Base-by-base conservation (phyloP, 192 early-diverging fungal genomes). In the Coemansia sp. region DNA sequence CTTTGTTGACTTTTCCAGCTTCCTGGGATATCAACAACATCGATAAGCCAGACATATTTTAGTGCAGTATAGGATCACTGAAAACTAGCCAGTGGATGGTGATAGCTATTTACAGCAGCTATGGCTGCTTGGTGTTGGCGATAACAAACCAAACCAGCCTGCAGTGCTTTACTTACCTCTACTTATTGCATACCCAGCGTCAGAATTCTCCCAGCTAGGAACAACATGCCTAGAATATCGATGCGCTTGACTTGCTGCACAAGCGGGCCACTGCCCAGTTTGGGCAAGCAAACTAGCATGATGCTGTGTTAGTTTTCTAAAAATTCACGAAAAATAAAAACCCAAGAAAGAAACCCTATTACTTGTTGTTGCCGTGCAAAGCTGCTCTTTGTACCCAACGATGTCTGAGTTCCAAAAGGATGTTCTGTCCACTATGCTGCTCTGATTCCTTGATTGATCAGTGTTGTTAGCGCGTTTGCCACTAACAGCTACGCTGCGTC, bases 201-300 rank as follows among this genome's bases (percentile, higher is more conserved):
- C n/a, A n/a, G 40, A 34, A 76, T 74, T 23, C 67, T 65, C 1
- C 72, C 73, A 20, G 71, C 20, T 53, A 85, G 62, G 40, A 86
- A 58, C 9, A 84, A 9, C 9, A 74, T 83, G 37, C 87, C 87
- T 3, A 71, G 33, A n/a, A 70, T 45, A 66, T 88, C 86, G n/a
- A 88, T 58, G 28, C 71, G 63, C 51, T 63, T 71, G 26, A 88
- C 59, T 55, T 67, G 62, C 5, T 75, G 40, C 28, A 65, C 24
- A 24, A 56, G 18, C 4, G 71, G 50, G n/a, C 60, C 40, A 1
- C 37, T 39, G 18, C 46, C 50, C 18, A 39, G 34, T n/a, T 39
- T 56, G 9, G 65, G 74, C 3, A 67, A 28, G 42, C 79, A 70
- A 2, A 85, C 53, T 10, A 69, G 65, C 38, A 81, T 38, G 11